Evolutionary conservation across 768 basidiomycete genomes (phyloP).

Genomic region (Phanerochaete sordida): DNA sequence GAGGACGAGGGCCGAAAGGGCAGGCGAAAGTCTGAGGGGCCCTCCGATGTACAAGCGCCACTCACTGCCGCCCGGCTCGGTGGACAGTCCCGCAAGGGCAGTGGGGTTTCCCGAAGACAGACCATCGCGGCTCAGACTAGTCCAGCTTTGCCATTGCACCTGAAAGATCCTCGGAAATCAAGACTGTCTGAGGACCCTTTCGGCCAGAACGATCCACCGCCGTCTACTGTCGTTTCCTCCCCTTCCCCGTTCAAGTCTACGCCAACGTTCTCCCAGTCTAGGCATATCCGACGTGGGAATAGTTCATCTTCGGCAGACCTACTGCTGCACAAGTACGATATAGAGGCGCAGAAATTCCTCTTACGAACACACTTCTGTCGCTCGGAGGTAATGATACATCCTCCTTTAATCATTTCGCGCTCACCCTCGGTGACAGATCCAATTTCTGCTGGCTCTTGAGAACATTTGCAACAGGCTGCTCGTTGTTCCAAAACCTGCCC

Average conservation of each 20-base stretch:
- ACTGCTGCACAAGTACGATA: slow-evolving; percentile 67
- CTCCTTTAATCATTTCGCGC: not conserved
- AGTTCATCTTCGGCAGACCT: slow-evolving; percentile 45
- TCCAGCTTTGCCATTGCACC: slow-evolving; percentile 65
- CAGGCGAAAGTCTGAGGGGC: not conserved
- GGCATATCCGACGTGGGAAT: slow-evolving; percentile 42
- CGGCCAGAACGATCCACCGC: slow-evolving; percentile 54
- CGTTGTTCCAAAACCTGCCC: slow-evolving; percentile 89
- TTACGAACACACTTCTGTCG: slow-evolving; percentile 85
- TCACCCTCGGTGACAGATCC: slow-evolving; percentile 44
- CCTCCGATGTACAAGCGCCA: not conserved
- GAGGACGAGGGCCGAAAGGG: slow-evolving; percentile 18
- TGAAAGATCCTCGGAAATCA: slow-evolving; percentile 48
- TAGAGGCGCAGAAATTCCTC: slow-evolving; percentile 63
- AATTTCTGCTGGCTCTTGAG: slow-evolving; percentile 86
- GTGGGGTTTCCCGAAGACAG: slow-evolving; percentile 29
- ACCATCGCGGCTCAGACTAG: slow-evolving; percentile 71
- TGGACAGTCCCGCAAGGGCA: slow-evolving; percentile 2
- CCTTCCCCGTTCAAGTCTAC: slow-evolving; percentile 65
- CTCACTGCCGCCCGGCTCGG: slow-evolving; percentile 4
- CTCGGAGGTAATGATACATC: slow-evolving; percentile 56
- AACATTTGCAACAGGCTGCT: slow-evolving; percentile 90
- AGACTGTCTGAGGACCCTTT: slow-evolving; percentile 71
- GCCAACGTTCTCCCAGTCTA: slow-evolving; percentile 55
- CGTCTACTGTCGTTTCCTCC: slow-evolving; percentile 23